Conservation (phyloP, 257 asterid species). For the Eustoma russellianum region DNA sequence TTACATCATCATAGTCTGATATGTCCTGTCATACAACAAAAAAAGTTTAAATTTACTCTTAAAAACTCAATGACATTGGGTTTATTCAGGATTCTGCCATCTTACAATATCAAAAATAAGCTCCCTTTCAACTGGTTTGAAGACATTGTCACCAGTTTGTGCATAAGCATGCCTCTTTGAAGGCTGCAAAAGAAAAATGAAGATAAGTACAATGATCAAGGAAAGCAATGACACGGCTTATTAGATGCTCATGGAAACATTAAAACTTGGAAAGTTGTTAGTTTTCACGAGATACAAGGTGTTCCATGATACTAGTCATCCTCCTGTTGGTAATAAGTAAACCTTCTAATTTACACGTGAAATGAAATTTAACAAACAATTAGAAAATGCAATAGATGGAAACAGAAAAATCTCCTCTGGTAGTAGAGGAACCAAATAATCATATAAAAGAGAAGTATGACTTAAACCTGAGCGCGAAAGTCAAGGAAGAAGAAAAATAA, state of each 20-base stretch:
- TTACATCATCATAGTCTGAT: constrained; percentile 90
- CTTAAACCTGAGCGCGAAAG: background rate
- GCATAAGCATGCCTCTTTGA: constrained; percentile 83
- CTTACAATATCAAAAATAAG: constrained; percentile 90
- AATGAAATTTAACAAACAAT: background rate
- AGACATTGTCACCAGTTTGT: constrained; percentile 65
- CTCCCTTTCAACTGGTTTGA: constrained; percentile 75
- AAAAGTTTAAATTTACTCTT: constrained; percentile 4
- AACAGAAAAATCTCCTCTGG: background rate
- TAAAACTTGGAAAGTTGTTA: too few species aligned
- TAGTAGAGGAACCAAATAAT: background rate
- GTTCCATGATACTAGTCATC: background rate
- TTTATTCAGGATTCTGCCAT: constrained; percentile 5
- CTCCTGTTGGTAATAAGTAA: too few species aligned
- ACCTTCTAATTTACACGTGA: background rate
- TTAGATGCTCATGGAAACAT: too few species aligned
- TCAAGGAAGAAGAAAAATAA: background rate
- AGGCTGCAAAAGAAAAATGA: constrained; percentile 50
- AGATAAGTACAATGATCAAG: background rate
- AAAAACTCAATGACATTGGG: background rate
- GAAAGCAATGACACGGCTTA: too few species aligned
- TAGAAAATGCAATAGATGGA: background rate
- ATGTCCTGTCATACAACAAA: constrained; percentile 51
- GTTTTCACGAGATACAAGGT: too few species aligned
- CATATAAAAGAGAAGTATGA: background rate